Percentiles rank a stretch among this genome's conserved stretches.
Evolutionary conservation across 1,284 basidiomycete genomes (phyloP).

Genomic region (Cerioporus squamosus): DNA sequence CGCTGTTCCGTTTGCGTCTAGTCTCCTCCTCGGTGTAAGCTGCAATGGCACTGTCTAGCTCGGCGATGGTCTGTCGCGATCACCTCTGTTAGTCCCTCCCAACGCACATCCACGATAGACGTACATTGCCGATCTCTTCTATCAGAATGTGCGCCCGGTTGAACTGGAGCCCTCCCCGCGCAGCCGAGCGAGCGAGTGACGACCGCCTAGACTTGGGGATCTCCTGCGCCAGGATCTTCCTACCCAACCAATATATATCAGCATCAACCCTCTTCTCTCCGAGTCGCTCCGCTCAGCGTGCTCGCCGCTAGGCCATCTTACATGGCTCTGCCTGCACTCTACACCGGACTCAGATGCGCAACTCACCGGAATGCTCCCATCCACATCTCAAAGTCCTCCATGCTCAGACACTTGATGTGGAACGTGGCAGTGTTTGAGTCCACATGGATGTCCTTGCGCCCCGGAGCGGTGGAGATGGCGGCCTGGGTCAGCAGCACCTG

Average conservation of each 20-base stretch:
- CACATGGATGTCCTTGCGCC: conserved; percentile 76
- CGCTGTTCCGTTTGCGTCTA: conserved; percentile 21
- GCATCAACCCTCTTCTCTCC: neutral
- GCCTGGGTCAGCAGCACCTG: conserved; percentile 69
- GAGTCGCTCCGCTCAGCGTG: neutral
- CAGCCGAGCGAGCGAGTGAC: conserved; percentile 39
- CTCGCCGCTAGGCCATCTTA: too few species aligned
- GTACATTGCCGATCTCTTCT: conserved; percentile 63
- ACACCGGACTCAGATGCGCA: neutral
- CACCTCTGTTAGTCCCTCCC: conserved; percentile 1
- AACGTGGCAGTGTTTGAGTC: conserved; percentile 79
- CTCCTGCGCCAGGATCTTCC: conserved; percentile 59
- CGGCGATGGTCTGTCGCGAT: conserved; percentile 33
- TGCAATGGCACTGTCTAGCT: conserved; percentile 30
- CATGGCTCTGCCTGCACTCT: too few species aligned
- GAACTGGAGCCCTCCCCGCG: conserved; percentile 33
- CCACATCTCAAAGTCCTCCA: conserved; percentile 76
- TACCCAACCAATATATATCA: conserved; percentile 29
- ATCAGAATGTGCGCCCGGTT: conserved; percentile 53
- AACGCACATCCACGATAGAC: conserved; percentile 30
- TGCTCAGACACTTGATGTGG: conserved; percentile 75
- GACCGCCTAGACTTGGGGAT: conserved; percentile 48
- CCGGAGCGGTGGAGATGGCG: conserved; percentile 71
- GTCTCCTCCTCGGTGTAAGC: conserved; percentile 30
- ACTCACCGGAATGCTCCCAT: conserved; percentile 71